Conservation (phyloP, 1,284 basidiomycete genomes). For the Taiwanofungus camphoratus region DNA sequence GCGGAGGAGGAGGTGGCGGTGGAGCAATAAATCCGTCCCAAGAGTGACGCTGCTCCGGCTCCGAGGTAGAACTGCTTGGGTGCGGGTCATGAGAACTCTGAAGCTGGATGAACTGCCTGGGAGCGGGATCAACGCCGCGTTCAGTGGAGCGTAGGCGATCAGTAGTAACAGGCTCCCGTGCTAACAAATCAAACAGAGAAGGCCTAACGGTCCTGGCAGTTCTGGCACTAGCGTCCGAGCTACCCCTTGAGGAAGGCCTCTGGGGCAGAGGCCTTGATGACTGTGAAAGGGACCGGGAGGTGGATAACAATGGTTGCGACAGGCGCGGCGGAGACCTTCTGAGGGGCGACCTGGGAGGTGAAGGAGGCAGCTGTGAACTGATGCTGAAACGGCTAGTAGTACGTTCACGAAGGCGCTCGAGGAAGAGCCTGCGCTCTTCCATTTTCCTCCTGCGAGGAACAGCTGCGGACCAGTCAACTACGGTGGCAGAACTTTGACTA, state of each 20-base stretch:
- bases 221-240: neutral
- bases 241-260: slow-evolving; percentile 1
- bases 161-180: slow-evolving; percentile 6
- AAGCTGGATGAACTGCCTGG: neutral
- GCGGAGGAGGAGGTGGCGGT: slow-evolving; percentile 25
- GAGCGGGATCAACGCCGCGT: no score
- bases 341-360: neutral
- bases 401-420: slow-evolving; percentile 23
- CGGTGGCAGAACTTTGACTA: slow-evolving; percentile 13
- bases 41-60: neutral
- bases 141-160: no score
- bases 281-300: neutral
- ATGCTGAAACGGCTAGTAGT: slow-evolving; percentile 13
- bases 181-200: slow-evolving; percentile 17
- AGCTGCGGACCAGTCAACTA: slow-evolving; percentile 11
- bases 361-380: neutral
- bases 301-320: neutral
- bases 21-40: neutral
- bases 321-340: neutral
- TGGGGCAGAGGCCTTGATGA: slow-evolving; percentile 9
- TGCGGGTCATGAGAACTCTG: neutral
- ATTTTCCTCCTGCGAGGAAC: slow-evolving; percentile 9
- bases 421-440: slow-evolving; percentile 18
- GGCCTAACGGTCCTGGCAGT: slow-evolving; percentile 6
- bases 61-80: neutral